Base-by-base conservation (phyloP, 169 alveolate genomes). In the Cryptosporidium viatorum region DNA sequence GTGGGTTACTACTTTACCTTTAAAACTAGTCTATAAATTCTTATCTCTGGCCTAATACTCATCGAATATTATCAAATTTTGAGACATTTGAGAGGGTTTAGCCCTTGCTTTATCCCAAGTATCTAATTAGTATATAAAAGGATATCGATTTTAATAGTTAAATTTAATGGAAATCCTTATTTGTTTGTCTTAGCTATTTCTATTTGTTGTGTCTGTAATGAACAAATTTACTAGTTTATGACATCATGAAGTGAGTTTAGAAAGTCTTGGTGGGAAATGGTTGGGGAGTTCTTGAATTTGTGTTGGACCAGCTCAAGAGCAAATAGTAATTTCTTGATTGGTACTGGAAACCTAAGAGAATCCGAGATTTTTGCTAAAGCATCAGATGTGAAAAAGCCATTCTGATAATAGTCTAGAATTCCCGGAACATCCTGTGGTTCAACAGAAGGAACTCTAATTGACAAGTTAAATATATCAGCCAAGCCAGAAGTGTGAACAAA, bases 401-500 rank as follows among this genome's bases (percentile, higher is more conserved):
- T 60, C 41, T 80, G 89, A 21, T 80, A 80, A 18, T 80, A 67
- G 70, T 59, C 75, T n/a, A 80, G 8, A 31, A 80, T 65, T 29
- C 51, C 62, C 6, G 89, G 89, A 50, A 80, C 67, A 29, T 80
- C 89, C 35, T 80, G 73, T 8, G 89, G 60, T 43, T 59, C 80
- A 8, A 80, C 89, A 0, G 80, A 33, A 45, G 89, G 80, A 39
- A 80, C 48, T 65, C 75, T 41, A 18, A 80, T 62, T 18, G 75
- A 37, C 5, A 80, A 18, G 62, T 65, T 80, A 65, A 80, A 80
- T 62, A 80, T 80, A 65, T 80, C 75, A 26, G 89, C 73, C 67
- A 80, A 37, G 1, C 89, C 92, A 52, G 84, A 86, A 10, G 71
- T 26, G 29, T 89, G 93, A 93, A 95, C 92, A 91, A 96, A 96